Conservation (phyloP, 1,284 basidiomycete genomes). For the Ganoderma boninense region DNA sequence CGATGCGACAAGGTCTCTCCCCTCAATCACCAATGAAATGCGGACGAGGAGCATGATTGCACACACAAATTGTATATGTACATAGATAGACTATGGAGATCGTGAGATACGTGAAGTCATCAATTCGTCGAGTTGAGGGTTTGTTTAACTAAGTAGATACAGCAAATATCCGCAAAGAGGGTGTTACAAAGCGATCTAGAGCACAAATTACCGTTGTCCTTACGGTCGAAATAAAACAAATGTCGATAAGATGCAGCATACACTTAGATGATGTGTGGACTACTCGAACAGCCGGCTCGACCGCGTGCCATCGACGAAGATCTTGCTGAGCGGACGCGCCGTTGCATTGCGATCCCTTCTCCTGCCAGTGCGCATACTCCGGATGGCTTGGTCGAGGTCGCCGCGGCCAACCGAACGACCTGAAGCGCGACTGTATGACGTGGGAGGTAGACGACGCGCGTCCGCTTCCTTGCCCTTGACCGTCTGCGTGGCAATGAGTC, state of each 20-base stretch:
- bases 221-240: neutral
- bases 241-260: neutral
- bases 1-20: constrained; percentile 67
- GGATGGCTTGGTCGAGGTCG: constrained; percentile 83
- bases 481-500: constrained; percentile 41
- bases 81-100: constrained; percentile 5
- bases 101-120: constrained; percentile 19
- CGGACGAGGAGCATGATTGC: neutral
- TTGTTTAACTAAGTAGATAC: constrained; percentile 25
- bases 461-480: constrained; percentile 45
- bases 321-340: constrained; percentile 67
- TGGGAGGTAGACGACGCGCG: constrained; percentile 41
- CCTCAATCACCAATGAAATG: constrained; percentile 45
- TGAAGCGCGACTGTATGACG: constrained; percentile 51
- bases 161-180: constrained; percentile 8
- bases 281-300: constrained; percentile 48
- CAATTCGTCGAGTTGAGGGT: constrained; percentile 23
- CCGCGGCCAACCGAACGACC: constrained; percentile 72
- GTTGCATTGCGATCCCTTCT: constrained; percentile 59
- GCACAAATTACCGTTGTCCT: constrained; percentile 12
- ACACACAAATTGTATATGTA: neutral
- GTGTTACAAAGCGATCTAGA: constrained; percentile 13
- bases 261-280: neutral
- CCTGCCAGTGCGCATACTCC: constrained; percentile 78
- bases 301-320: constrained; percentile 78